A percentile compares a stretch with the other conserved stretches of the same genome.
Evolutionary conservation across 176 grass and related monocot genomes (phyloP).

Genomic region (Bolboschoenus planiculmis): DNA sequence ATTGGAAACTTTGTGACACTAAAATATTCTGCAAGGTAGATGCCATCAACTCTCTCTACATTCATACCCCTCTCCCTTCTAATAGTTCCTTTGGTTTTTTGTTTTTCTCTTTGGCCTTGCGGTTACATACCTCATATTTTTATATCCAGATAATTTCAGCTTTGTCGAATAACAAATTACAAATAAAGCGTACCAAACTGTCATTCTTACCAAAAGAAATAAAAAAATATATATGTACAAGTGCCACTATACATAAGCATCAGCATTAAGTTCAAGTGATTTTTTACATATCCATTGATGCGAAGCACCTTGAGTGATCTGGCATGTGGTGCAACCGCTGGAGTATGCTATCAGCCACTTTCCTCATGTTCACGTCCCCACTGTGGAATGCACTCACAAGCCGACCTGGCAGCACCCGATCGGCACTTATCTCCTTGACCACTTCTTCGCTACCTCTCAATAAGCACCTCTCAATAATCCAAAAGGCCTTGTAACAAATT

Average conservation of each 20-base stretch:
- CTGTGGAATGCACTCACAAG: slow-evolving; percentile 63
- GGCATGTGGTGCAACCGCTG: slow-evolving; percentile 58
- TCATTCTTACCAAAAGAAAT: background rate
- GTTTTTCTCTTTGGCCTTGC: background rate
- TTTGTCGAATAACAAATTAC: background rate
- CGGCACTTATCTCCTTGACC: slow-evolving; percentile 39
- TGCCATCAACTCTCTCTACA: background rate
- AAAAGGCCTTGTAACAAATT: slow-evolving; percentile 56
- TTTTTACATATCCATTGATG: slow-evolving; percentile 35
- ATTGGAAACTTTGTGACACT: background rate
- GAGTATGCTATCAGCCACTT: slow-evolving; percentile 73
- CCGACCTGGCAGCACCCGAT: slow-evolving; percentile 49
- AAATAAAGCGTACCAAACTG: background rate
- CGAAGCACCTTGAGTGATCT: slow-evolving; percentile 42
- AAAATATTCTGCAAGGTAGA: background rate
- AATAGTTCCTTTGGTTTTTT: background rate
- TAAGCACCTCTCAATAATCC: slow-evolving; percentile 71
- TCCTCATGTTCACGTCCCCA: slow-evolving; percentile 53
- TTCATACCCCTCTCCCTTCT: background rate
- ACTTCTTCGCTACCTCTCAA: slow-evolving; percentile 44
- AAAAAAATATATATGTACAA: background rate
- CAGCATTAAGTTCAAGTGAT: background rate
- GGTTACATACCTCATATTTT: background rate
- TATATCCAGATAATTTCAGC: background rate
- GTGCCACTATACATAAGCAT: background rate